These are phyloP conservation scores for Ulota crispa DNA, from an alignment of 225 moss, liverwort and hornwort genomes.

Conservation along the genomic window DNA sequence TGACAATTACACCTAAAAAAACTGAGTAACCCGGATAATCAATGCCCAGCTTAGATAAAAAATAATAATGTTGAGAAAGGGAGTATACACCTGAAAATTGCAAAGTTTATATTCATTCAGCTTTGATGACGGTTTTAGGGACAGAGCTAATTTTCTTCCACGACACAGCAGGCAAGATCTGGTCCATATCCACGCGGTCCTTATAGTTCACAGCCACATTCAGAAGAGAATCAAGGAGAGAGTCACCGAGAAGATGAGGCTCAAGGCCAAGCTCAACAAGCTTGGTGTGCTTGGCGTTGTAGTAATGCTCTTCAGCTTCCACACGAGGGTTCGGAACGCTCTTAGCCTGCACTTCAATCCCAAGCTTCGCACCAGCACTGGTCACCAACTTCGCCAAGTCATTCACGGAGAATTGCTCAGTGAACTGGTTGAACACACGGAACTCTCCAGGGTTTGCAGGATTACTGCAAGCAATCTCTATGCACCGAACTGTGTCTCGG, in stretches of 20 bases:
- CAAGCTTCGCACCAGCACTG: slow-evolving; percentile 76
- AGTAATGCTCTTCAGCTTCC: slow-evolving; percentile 95
- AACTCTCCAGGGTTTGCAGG: slow-evolving; percentile 84
- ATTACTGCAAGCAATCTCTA: slow-evolving; percentile 85
- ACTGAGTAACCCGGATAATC: background rate
- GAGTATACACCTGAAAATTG: slow-evolving; percentile 16
- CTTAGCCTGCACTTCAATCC: slow-evolving; percentile 66
- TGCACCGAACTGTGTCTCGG: slow-evolving; percentile 90
- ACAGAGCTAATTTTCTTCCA: slow-evolving; percentile 84
- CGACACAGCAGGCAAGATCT: slow-evolving; percentile 89
- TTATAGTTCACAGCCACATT: slow-evolving; percentile 86
- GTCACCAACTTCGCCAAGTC: slow-evolving; percentile 85
- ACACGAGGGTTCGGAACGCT: slow-evolving; percentile 87
- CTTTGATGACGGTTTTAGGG: slow-evolving; percentile 74
- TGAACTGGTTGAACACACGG: slow-evolving; percentile 96
- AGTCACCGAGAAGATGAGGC: slow-evolving; percentile 81
- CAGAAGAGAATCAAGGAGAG: slow-evolving; percentile 84
- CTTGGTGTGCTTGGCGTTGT: slow-evolving; percentile 96
- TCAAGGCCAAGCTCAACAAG: slow-evolving; percentile 86
- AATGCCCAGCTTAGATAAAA: slow-evolving; percentile 1
- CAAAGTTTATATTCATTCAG: slow-evolving; percentile 33
- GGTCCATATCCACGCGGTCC: slow-evolving; percentile 80
- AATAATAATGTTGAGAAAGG: slow-evolving; percentile 10
- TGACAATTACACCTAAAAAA: background rate
- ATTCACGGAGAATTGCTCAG: slow-evolving; percentile 96